phyloP scores from a whole-genome alignment of 768 basidiomycete genomes.

The button mushroom (Agaricus bisporus) region DNA sequence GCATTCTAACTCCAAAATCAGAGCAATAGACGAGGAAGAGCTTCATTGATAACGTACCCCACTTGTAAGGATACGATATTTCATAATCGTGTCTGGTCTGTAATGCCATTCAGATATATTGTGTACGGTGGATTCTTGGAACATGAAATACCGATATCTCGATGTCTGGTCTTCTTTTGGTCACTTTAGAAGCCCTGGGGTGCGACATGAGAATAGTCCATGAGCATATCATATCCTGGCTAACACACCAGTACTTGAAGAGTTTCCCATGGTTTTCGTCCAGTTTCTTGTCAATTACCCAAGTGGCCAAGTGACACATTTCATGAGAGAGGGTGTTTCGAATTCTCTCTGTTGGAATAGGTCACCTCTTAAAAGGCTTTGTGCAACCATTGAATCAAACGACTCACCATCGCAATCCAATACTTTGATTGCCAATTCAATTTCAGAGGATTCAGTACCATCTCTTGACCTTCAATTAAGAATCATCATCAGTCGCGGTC shows the following conservation, averaged over 20 bases:
- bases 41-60: constrained; percentile 45
- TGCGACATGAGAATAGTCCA: neutral
- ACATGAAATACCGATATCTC: constrained; percentile 52
- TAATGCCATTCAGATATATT: neutral
- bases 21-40: constrained; percentile 2
- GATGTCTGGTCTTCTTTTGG: constrained; percentile 61
- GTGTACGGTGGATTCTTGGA: neutral
- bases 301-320: constrained; percentile 88
- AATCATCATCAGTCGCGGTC: neutral
- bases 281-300: constrained; percentile 69
- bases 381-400: neutral
- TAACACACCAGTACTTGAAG: constrained; percentile 64
- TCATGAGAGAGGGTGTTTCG: constrained; percentile 82
- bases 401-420: constrained; percentile 63
- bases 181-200: constrained; percentile 65
- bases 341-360: constrained; percentile 53
- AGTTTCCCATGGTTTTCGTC: constrained; percentile 68
- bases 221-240: neutral
- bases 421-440: constrained; percentile 80
- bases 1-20: constrained; percentile 42
- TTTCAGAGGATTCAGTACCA: constrained; percentile 53
- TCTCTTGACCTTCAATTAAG: constrained; percentile 39
- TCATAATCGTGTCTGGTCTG: constrained; percentile 74
- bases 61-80: constrained; percentile 65
- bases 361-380: neutral